A percentile compares a stretch with the other conserved stretches of the same genome.
These are phyloP conservation scores for Suillus bovinus DNA, from an alignment of 768 basidiomycete species.

Conservation along the genomic window DNA sequence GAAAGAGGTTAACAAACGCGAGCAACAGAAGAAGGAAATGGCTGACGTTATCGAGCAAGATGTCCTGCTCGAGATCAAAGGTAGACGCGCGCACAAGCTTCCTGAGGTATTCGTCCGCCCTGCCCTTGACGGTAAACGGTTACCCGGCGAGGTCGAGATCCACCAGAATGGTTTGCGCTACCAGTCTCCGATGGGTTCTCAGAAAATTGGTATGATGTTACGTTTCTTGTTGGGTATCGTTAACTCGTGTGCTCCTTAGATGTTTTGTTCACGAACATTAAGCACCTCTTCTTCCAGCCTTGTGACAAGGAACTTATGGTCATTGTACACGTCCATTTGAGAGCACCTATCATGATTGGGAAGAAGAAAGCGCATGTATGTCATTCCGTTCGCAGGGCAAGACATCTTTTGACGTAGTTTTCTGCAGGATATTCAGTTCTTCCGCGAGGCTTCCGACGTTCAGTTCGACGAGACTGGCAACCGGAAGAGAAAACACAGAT, in stretches of 20 bases:
- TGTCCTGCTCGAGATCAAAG: slow-evolving; percentile 83
- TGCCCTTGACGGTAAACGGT: slow-evolving; percentile 89
- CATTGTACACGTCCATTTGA: slow-evolving; percentile 91
- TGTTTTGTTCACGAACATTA: slow-evolving; percentile 94
- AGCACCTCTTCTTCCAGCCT: slow-evolving; percentile 98
- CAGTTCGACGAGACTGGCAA: slow-evolving; percentile 99
- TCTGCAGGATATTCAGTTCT: slow-evolving; percentile 92
- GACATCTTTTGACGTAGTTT: slow-evolving; percentile 9
- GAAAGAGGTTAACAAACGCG: slow-evolving; percentile 95
- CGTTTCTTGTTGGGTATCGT: slow-evolving; percentile 7
- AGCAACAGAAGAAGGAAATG: slow-evolving; percentile 97
- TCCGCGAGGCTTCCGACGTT: slow-evolving; percentile 95
- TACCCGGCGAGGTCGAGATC: slow-evolving; percentile 97
- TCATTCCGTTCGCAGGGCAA: slow-evolving; percentile 12
- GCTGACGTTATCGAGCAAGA: slow-evolving; percentile 98
- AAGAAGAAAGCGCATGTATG: slow-evolving; percentile 95
- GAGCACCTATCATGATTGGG: slow-evolving; percentile 96
- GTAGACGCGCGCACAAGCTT: slow-evolving; percentile 81
- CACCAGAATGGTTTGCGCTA: slow-evolving; percentile 97
- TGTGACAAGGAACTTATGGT: slow-evolving; percentile 96
- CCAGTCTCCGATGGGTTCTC: slow-evolving; percentile 80
- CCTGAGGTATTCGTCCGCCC: slow-evolving; percentile 93
- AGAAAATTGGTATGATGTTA: slow-evolving; percentile 76
- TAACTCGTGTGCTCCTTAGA: slow-evolving; percentile 46
- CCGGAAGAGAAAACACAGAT: slow-evolving; percentile 93